A percentile compares a stretch with the other conserved stretches of the same genome.
phyloP scores from a whole-genome alignment of 2,329 filamentous ascomycete genomes.

The Trichoderma koningiopsis region DNA sequence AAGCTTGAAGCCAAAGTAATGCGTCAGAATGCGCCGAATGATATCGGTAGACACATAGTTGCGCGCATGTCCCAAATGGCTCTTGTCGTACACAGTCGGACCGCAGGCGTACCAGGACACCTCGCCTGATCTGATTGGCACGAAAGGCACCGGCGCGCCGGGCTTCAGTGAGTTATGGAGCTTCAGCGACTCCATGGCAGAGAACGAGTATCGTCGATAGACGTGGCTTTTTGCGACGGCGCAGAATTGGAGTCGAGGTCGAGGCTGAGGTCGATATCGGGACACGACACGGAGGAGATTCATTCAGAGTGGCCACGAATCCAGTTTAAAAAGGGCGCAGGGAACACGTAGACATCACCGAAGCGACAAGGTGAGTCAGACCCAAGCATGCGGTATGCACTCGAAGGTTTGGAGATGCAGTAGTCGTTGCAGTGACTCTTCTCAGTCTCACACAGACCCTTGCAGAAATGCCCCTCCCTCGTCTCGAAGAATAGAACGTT shows the following conservation, averaged over 20 bases:
- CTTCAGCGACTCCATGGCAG: constrained; percentile 61
- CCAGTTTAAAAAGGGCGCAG: constrained; percentile 26
- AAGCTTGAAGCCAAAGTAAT: constrained; percentile 82
- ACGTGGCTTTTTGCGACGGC: constrained; percentile 34
- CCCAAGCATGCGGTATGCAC: background rate
- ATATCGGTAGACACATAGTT: constrained; percentile 94
- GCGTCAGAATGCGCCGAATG: constrained; percentile 75
- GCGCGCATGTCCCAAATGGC: constrained; percentile 79
- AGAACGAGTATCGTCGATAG: constrained; percentile 41
- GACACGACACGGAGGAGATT: constrained; percentile 39
- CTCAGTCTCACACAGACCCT: constrained; percentile 8
- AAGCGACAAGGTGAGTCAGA: constrained; percentile 28
- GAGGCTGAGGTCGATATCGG: constrained; percentile 36
- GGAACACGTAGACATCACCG: background rate
- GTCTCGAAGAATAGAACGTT: constrained; percentile 5
- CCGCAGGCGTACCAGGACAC: constrained; percentile 90
- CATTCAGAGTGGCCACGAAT: constrained; percentile 37
- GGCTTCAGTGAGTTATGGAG: constrained; percentile 79
- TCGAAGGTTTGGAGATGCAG: background rate
- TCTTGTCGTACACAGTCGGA: constrained; percentile 81
- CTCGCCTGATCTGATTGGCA: constrained; percentile 69
- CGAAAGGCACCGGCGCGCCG: constrained; percentile 71
- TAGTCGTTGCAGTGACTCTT: constrained; percentile 1
- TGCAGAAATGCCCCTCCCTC: constrained; percentile 18
- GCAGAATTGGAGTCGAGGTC: constrained; percentile 34